Conservation (phyloP, 192 early-diverging fungal species). For the Radiomyces spectabilis region DNA sequence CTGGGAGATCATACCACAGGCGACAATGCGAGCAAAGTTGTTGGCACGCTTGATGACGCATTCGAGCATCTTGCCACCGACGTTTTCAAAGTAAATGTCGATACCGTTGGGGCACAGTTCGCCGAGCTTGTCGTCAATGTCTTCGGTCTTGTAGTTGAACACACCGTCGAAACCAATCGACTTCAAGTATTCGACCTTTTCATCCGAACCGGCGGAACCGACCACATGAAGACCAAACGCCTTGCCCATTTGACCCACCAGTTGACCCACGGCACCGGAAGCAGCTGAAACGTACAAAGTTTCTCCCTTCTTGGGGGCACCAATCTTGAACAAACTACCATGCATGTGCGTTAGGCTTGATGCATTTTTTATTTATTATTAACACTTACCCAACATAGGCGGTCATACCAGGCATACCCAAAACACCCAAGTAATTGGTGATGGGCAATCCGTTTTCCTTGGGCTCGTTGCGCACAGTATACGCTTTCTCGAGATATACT, state of each 20-base stretch:
- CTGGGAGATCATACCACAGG: slow-evolving; percentile 70
- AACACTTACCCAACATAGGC: slow-evolving; percentile 53
- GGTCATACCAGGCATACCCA: slow-evolving; percentile 80
- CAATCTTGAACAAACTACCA: slow-evolving; percentile 45
- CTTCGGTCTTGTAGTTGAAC: slow-evolving; percentile 89
- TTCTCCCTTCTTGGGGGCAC: slow-evolving; percentile 72
- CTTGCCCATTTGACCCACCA: slow-evolving; percentile 76
- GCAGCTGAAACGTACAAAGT: slow-evolving; percentile 76
- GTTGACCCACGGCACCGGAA: slow-evolving; percentile 51
- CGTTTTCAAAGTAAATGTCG: slow-evolving; percentile 77
- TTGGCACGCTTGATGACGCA: slow-evolving; percentile 60
- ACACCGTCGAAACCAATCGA: slow-evolving; percentile 70
- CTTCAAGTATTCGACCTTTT: slow-evolving; percentile 69
- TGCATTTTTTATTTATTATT: no score
- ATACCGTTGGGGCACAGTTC: slow-evolving; percentile 69
- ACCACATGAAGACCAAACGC: slow-evolving; percentile 71
- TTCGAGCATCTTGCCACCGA: slow-evolving; percentile 78
- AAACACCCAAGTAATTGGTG: slow-evolving; percentile 50
- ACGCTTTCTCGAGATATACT: slow-evolving; percentile 12
- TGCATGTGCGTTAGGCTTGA: no score
- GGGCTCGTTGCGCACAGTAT: slow-evolving; percentile 28
- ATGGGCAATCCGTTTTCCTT: slow-evolving; percentile 41
- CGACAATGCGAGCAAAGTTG: slow-evolving; percentile 55
- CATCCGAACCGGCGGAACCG: slow-evolving; percentile 76
- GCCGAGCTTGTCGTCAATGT: slow-evolving; percentile 40